Conservation (phyloP, 2,329 filamentous ascomycete genomes). For the Aspergillus transmontanensis region DNA sequence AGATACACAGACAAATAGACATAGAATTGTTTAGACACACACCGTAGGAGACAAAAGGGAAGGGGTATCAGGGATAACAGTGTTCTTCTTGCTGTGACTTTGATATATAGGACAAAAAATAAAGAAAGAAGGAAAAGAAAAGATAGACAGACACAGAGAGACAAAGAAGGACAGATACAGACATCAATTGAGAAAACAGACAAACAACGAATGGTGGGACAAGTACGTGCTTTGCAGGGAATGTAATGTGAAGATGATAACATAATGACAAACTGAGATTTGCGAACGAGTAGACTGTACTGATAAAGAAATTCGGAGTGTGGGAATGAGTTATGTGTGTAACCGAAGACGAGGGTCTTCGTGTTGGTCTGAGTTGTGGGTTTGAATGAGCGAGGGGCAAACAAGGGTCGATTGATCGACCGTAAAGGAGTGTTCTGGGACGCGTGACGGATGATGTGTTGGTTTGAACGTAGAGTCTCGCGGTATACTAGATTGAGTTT, state of each 20-base stretch:
- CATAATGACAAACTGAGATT: not conserved
- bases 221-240: not conserved
- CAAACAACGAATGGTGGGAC: not conserved
- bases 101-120: not conserved
- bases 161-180: not conserved
- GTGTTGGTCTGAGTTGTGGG: not conserved
- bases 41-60: not conserved
- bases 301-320: not conserved
- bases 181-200: not conserved
- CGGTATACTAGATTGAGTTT: not conserved
- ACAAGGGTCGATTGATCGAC: not conserved
- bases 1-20: not conserved
- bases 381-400: not conserved
- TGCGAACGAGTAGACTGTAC: not conserved
- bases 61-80: not conserved
- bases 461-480: not conserved
- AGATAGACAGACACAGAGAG: not conserved
- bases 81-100: not conserved
- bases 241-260: not conserved
- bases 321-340: not conserved
- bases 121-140: not conserved
- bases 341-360: not conserved
- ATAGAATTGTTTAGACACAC: not conserved
- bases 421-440: not conserved
- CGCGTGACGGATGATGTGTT: not conserved